A percentile compares a stretch with the other conserved stretches of the same genome.
phyloP scores from a whole-genome alignment of 768 basidiomycete species.

The Lepiota venenata region DNA sequence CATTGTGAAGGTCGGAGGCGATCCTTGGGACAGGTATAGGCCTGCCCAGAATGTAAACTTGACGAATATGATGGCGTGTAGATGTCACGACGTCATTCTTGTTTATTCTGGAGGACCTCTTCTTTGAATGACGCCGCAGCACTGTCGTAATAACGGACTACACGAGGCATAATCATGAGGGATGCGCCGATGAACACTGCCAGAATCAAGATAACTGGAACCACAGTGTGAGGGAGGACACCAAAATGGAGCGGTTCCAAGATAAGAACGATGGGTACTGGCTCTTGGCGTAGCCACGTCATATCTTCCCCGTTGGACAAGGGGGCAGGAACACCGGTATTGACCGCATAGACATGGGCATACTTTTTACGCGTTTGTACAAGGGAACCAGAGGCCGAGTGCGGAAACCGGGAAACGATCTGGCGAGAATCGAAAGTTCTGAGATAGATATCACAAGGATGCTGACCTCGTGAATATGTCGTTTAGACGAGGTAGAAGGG shows the following conservation, averaged over 20 bases:
- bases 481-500: neutral
- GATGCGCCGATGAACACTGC: conserved; percentile 16
- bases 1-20: no score
- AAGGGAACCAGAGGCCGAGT: neutral
- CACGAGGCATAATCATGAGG: neutral
- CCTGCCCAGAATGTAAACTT: no score
- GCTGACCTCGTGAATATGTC: conserved; percentile 13
- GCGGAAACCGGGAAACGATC: conserved; percentile 13
- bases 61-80: no score
- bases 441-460: conserved; percentile 26
- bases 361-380: conserved; percentile 36
- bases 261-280: conserved; percentile 47
- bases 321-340: conserved; percentile 51
- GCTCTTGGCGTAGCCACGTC: conserved; percentile 18
- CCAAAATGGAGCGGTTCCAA: conserved; percentile 63
- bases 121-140: neutral
- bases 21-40: no score
- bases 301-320: conserved; percentile 13
- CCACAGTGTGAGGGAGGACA: conserved; percentile 52
- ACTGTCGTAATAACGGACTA: conserved; percentile 1
- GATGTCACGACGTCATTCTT: neutral
- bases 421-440: conserved; percentile 28
- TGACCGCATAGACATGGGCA: conserved; percentile 53
- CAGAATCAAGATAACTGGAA: conserved; percentile 31
- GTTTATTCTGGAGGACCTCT: neutral